Evolutionary conservation across 257 asterid species (phyloP).

Genomic region (Nicotiana knightiana): DNA sequence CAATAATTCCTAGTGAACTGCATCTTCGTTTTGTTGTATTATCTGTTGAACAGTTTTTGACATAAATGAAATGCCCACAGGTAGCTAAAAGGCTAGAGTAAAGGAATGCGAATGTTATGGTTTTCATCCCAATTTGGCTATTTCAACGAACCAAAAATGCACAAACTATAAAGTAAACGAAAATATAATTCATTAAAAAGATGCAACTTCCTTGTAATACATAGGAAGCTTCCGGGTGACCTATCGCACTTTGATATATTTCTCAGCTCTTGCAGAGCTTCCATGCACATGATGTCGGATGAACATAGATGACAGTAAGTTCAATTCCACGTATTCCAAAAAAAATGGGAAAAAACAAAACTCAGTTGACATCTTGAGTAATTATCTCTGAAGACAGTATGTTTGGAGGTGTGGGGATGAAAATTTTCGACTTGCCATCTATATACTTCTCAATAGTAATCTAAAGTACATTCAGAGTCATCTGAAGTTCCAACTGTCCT

Average conservation of each 20-base stretch:
- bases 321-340: not conserved
- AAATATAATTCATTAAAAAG: not conserved
- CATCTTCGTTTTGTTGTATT: too few species aligned
- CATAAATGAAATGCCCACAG: too few species aligned
- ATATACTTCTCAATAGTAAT: slow-evolving; percentile 5
- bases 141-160: not conserved
- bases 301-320: not conserved
- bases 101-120: too few species aligned
- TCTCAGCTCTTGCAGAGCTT: not conserved
- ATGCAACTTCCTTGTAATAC: not conserved
- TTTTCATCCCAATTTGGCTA: not conserved
- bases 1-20: too few species aligned
- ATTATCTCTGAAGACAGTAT: not conserved
- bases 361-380: not conserved
- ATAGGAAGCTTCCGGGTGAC: not conserved
- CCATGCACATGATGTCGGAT: not conserved
- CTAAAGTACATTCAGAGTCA: slow-evolving; percentile 7
- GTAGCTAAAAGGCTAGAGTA: not conserved
- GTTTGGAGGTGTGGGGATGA: not conserved
- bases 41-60: too few species aligned
- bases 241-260: not conserved
- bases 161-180: not conserved
- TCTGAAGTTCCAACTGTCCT: not conserved
- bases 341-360: not conserved
- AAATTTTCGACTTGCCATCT: not conserved